Base-by-base conservation (phyloP, 257 asterid species). In the Penstemon barbatus region DNA sequence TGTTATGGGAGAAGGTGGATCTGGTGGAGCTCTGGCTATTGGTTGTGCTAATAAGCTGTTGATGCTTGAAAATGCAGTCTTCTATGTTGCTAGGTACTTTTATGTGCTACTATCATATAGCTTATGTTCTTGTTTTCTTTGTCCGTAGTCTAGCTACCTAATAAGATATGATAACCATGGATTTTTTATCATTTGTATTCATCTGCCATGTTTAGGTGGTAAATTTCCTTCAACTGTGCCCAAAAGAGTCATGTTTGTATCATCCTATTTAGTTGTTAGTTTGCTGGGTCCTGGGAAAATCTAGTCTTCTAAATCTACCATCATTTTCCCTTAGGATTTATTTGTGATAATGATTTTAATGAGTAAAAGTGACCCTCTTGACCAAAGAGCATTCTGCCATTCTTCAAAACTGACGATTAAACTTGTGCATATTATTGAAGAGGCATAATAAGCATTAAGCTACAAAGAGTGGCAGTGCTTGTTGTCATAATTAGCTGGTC, bases 11-110 rank as follows among this genome's bases (percentile, higher is more conserved):
- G 99, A 94, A 89, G 99, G 99, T 63, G 99, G 99, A 45, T 94
- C 99, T 51, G 99, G 99, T 81, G 99, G 99, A 74, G 99, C 99
- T 81, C 83, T 94, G 77, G 99, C 99, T 61, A 90, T 94, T 83
- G 97, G 89, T 73, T 94, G 99, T 78, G 96, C 88, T 73, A 94
- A 94, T 83, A 91, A 89, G 86, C 77, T 94, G 61, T 69, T 90
- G 64, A 90, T 94, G 99, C 96, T 94, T 78, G 99, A 94, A 84
- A 94, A 94, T 79, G 89, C 97, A 12, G 97, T 94, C 76, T 91
- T 90, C 85, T 94, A 87, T 63, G 99, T 94, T 75, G 99, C 99
- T 82, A 94, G 97, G 96, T 89, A 69, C 78, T 71, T 68, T 58
- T 51, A 52, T 49, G 61, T 49, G 59, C 44, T 58, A 40, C 13